phyloP scores from a whole-genome alignment of 768 basidiomycete genomes.

The Calocera viscosa region DNA sequence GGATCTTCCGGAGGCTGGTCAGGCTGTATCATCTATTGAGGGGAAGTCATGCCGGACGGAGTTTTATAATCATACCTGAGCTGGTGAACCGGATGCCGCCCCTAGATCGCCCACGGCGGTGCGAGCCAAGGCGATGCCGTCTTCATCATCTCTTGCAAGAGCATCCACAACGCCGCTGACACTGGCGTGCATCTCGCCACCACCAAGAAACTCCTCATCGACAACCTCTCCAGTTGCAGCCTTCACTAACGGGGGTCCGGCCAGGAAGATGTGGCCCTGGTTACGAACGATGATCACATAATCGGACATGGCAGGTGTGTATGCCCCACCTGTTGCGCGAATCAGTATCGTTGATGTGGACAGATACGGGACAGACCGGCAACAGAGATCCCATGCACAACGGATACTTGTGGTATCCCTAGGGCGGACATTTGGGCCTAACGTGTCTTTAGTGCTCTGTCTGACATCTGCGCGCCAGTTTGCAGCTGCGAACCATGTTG shows the following conservation, averaged over 20 bases:
- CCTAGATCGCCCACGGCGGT: slow-evolving; percentile 69
- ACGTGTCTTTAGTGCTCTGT: not conserved
- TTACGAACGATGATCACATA: slow-evolving; percentile 83
- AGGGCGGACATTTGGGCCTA: slow-evolving; percentile 88
- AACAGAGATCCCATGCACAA: slow-evolving; percentile 89
- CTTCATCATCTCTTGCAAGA: slow-evolving; percentile 71
- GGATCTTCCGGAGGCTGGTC: slow-evolving; percentile 52
- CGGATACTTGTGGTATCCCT: slow-evolving; percentile 80
- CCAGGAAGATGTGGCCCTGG: slow-evolving; percentile 87
- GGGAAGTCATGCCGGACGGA: not conserved
- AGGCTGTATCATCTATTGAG: slow-evolving; percentile 34
- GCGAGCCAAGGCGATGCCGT: slow-evolving; percentile 68
- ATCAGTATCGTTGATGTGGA: slow-evolving; percentile 12
- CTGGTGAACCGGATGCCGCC: slow-evolving; percentile 35
- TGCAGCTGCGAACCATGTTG: slow-evolving; percentile 62
- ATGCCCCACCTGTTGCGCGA: slow-evolving; percentile 55
- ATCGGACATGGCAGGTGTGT: slow-evolving; percentile 94
- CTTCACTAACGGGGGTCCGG: slow-evolving; percentile 87
- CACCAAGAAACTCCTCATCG: slow-evolving; percentile 84
- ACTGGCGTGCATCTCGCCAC: slow-evolving; percentile 80
- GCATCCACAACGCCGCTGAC: slow-evolving; percentile 88
- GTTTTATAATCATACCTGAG: not conserved
- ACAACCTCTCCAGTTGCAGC: slow-evolving; percentile 89
- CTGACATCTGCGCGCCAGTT: not conserved
- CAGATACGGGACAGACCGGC: slow-evolving; percentile 40